Conservation (phyloP, 1,139 yeast genomes). For the Chernovozyma sophiae-reginae region DNA sequence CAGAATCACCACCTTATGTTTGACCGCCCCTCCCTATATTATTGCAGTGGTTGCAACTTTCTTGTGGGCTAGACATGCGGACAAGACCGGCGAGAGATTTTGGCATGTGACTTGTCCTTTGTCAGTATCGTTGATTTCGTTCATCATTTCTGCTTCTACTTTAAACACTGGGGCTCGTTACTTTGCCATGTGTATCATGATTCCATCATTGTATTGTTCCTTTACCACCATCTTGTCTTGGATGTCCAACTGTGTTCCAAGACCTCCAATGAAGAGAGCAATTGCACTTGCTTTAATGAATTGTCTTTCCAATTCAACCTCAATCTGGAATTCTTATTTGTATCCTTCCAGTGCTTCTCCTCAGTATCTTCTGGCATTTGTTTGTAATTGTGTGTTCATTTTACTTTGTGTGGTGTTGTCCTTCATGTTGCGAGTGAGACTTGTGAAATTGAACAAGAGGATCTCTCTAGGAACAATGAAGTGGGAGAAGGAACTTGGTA, state of each 20-base stretch:
- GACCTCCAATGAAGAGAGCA: constrained; percentile 54
- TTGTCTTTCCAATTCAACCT: constrained; percentile 48
- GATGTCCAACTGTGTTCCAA: constrained; percentile 50
- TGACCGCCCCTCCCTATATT: constrained; percentile 60
- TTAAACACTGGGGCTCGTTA: constrained; percentile 56
- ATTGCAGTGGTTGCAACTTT: constrained; percentile 52
- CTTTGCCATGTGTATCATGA: constrained; percentile 60
- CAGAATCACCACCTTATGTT: constrained; percentile 46
- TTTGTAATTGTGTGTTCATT: constrained; percentile 47
- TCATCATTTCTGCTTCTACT: constrained; percentile 52
- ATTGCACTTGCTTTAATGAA: constrained; percentile 50
- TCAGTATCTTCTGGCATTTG: constrained; percentile 41
- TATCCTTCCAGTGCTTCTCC: constrained; percentile 43
- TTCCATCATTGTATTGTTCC: constrained; percentile 54
- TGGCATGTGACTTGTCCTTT: constrained; percentile 49
- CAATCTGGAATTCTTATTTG: constrained; percentile 51
- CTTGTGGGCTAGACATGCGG: constrained; percentile 56
- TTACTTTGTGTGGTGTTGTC: constrained; percentile 39
- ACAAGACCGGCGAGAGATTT: constrained; percentile 53
- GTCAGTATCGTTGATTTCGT: constrained; percentile 40
- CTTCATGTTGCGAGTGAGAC: constrained; percentile 34
- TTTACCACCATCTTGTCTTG: constrained; percentile 54
- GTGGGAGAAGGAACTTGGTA: constrained; percentile 50
- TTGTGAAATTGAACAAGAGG: constrained; percentile 36
- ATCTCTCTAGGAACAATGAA: constrained; percentile 46